Evolutionary conservation across 2,329 filamentous ascomycete genomes (phyloP).

Genomic region (Penicillium sp.): DNA sequence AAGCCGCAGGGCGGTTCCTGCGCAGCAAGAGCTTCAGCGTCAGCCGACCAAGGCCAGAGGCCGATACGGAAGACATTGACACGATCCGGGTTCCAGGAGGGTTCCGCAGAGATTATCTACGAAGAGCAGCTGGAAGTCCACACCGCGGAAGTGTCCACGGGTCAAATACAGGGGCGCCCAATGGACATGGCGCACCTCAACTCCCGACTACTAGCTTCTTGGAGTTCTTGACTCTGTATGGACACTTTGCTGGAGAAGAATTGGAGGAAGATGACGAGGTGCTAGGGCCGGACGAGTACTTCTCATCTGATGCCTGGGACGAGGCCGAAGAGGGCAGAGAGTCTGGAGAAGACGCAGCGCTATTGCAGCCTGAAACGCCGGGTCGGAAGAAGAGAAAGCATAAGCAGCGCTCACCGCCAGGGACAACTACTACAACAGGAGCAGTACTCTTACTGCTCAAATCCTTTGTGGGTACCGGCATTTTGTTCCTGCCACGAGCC

Average conservation of each 20-base stretch:
- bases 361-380: slow-evolving; percentile 69
- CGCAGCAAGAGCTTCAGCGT: slow-evolving; percentile 87
- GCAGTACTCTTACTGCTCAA: slow-evolving; percentile 86
- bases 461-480: slow-evolving; percentile 95
- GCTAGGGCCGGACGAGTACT: slow-evolving; percentile 83
- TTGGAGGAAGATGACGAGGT: slow-evolving; percentile 95
- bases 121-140: slow-evolving; percentile 69
- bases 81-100: slow-evolving; percentile 91
- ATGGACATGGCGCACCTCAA: slow-evolving; percentile 49
- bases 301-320: slow-evolving; percentile 72
- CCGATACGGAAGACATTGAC: slow-evolving; percentile 78
- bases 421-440: slow-evolving; percentile 74
- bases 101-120: slow-evolving; percentile 85
- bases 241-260: slow-evolving; percentile 95
- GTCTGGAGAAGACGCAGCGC: slow-evolving; percentile 81
- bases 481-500: slow-evolving; percentile 86
- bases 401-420: slow-evolving; percentile 69
- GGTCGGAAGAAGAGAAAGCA: slow-evolving; percentile 71
- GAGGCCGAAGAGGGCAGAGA: slow-evolving; percentile 60
- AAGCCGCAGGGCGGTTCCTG: slow-evolving; percentile 57
- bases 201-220: slow-evolving; percentile 90
- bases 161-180: slow-evolving; percentile 37
- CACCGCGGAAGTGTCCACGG: slow-evolving; percentile 42
- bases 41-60: slow-evolving; percentile 72
- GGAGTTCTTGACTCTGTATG: slow-evolving; percentile 91